Evolutionary conservation across 2,329 filamentous ascomycete species (phyloP), one percentile per base, ranked within the genome.

Genomic region (Paecilomyces formosus): DNA sequence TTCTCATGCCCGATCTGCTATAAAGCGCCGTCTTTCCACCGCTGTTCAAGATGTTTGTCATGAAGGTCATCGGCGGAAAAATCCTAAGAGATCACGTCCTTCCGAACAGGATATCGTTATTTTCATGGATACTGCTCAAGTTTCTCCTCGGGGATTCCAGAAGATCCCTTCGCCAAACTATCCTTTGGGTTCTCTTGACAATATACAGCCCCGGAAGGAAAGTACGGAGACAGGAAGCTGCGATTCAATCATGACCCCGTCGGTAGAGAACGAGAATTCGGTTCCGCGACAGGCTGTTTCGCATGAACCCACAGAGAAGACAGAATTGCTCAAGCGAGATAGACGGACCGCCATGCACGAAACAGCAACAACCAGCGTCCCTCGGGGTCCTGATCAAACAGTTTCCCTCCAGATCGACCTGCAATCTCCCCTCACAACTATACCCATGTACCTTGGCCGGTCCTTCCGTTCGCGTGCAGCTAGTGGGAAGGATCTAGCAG

Each of bases 391-490:
- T 45, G n/a, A 45, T 45, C 15, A 45, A 45, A 18, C 5, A 3
- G 3, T 8, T 18, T 53, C 35, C 11, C 26, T 50, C 55, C 6
- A 49, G n/a, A 59, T 54, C n/a, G 31, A 54, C 28, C 56, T 59
- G 3, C 18, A 58, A 54, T 69, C 68, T 2, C 70, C 67, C 3
- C 58, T 72, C 9, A 61, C 56, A 8, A 69, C 63, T 8, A 59
- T 72, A 24, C 69, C 70, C 2, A 62, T 71, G 9, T 72, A 66
- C 56, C 62, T 67, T 55, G 58, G 56, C 22, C 58, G 56, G 15
- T 56, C 54, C 49, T 57, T 60, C 12, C 59, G 6, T 45, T 18
- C 15, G 9, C 7, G 8, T 18, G 9, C 15, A 21, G 39, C 2
- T 45, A 18, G n/a, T 24, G 54, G 50, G 12, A 21, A 18, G n/a